Percentiles rank a stretch among this genome's conserved stretches.
phyloP scores from a whole-genome alignment of 192 early-diverging fungal species.

The Obelidium mucronatum region DNA sequence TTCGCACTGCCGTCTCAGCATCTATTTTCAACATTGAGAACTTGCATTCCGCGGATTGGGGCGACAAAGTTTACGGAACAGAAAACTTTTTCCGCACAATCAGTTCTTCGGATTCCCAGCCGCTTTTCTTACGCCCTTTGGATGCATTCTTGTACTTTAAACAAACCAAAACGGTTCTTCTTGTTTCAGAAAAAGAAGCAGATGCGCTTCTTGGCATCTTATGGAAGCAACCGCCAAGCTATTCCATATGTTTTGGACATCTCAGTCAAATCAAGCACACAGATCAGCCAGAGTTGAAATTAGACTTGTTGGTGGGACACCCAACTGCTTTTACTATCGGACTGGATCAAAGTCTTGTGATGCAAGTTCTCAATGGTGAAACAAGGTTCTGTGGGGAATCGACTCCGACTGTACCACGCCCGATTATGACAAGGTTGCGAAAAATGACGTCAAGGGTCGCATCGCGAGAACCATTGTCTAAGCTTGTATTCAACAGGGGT shows the following conservation, averaged over 20 bases:
- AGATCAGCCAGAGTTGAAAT: background rate
- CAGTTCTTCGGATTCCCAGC: background rate
- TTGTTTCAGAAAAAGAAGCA: conserved; percentile 30
- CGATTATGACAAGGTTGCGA: background rate
- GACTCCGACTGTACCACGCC: background rate
- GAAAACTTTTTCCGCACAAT: conserved; percentile 16
- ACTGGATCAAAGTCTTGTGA: background rate
- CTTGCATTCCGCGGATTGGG: background rate
- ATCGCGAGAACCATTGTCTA: background rate
- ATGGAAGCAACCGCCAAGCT: background rate
- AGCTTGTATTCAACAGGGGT: background rate
- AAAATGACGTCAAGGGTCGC: background rate
- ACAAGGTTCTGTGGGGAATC: background rate
- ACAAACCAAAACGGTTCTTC: background rate
- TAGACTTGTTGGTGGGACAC: background rate
- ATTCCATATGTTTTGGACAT: background rate
- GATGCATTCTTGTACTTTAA: conserved; percentile 1
- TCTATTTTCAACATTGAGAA: background rate
- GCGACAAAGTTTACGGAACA: background rate
- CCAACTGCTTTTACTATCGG: background rate
- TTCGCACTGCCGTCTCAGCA: background rate
- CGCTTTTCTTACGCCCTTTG: background rate
- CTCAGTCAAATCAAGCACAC: conserved; percentile 3
- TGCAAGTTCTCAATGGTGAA: conserved; percentile 13
- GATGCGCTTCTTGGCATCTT: background rate